Conservation (phyloP, 306 rosid genomes). For the Dryas alaskensis region DNA sequence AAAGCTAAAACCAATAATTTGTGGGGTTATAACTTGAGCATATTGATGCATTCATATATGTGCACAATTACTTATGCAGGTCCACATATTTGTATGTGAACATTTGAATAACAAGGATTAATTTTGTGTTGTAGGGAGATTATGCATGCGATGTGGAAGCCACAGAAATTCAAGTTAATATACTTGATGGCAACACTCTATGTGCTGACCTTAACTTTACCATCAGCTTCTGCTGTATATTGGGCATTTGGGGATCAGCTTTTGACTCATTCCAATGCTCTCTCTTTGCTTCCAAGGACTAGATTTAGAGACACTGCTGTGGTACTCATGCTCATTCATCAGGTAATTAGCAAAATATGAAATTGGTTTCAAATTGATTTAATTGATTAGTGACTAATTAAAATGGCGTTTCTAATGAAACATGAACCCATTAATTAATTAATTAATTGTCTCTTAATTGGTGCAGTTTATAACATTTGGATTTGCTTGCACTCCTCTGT, state of each 20-base stretch:
- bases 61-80: no score
- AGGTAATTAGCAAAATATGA: slow-evolving; percentile 36
- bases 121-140: slow-evolving; percentile 58
- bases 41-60: no score
- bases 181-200: slow-evolving; percentile 86
- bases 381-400: not conserved
- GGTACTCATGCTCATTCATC: slow-evolving; percentile 96
- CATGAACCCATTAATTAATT: not conserved
- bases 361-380: not conserved
- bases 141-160: slow-evolving; percentile 99
- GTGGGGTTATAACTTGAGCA: slow-evolving; percentile 9
- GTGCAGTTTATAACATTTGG: slow-evolving; percentile 95
- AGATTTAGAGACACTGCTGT: slow-evolving; percentile 78
- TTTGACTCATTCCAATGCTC: slow-evolving; percentile 87
- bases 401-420: no score
- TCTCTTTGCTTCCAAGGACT: slow-evolving; percentile 78
- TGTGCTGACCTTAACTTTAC: slow-evolving; percentile 85
- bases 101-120: not conserved
- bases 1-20: no score
- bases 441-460: not conserved
- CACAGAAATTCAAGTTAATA: slow-evolving; percentile 89
- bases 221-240: slow-evolving; percentile 89
- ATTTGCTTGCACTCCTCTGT: slow-evolving; percentile 96
- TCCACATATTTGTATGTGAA: not conserved
- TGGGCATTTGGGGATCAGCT: slow-evolving; percentile 97